Conservation (phyloP, 2,329 filamentous ascomycete species). For the Fusarium nodosum region DNA sequence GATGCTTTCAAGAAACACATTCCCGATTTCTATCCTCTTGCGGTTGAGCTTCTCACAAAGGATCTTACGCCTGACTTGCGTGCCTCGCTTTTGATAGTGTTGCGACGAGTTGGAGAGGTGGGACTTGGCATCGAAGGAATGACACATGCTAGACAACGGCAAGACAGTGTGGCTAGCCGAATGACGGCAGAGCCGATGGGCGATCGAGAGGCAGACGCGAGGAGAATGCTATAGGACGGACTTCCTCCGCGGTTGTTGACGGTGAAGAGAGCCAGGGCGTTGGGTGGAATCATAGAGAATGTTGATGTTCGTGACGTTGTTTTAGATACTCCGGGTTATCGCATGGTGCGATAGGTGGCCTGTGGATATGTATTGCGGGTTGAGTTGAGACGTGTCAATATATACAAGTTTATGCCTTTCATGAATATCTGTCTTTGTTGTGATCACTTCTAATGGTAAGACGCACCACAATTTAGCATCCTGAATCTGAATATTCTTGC, state of each 20-base stretch:
- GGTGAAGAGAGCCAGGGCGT: slow-evolving; percentile 46
- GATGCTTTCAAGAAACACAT: slow-evolving; percentile 85
- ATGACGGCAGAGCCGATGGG: slow-evolving; percentile 49
- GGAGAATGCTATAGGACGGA: slow-evolving; percentile 54
- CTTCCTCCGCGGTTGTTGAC: slow-evolving; percentile 22
- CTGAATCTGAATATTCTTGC: background rate
- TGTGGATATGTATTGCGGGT: slow-evolving; percentile 45
- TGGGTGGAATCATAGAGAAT: slow-evolving; percentile 51
- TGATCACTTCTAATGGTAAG: too few species aligned
- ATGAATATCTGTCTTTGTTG: background rate
- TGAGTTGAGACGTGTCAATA: slow-evolving; percentile 42
- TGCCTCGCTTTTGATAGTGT: slow-evolving; percentile 79
- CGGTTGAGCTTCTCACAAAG: slow-evolving; percentile 83
- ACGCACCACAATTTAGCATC: background rate
- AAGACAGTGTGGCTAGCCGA: slow-evolving; percentile 59
- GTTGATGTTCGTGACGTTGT: slow-evolving; percentile 46
- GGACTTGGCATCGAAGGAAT: slow-evolving; percentile 70
- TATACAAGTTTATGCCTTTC: slow-evolving; percentile 33
- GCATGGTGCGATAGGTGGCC: slow-evolving; percentile 26
- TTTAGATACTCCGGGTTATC: slow-evolving; percentile 40
- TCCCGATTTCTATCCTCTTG: slow-evolving; percentile 85
- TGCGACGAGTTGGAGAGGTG: slow-evolving; percentile 87
- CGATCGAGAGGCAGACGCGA: slow-evolving; percentile 53
- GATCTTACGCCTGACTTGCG: slow-evolving; percentile 87
- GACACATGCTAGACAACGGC: slow-evolving; percentile 54